phyloP scores from a whole-genome alignment of 106 monocot genomes.

The Hemerocallis citrina region DNA sequence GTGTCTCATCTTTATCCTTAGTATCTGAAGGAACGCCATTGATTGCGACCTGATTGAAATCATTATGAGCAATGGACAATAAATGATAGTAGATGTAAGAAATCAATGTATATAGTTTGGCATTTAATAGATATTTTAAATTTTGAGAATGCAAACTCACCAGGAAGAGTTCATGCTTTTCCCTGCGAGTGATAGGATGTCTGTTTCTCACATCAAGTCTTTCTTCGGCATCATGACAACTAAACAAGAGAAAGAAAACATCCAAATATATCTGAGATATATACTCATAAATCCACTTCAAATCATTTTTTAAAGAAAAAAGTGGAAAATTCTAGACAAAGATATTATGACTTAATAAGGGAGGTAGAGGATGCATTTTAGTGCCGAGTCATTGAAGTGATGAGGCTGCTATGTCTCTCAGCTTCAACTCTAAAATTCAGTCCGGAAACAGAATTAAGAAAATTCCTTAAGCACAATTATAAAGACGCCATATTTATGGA shows the following conservation, averaged over 20 bases:
- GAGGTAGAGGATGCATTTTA: too few species aligned
- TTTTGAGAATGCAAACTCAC: slow-evolving; percentile 29
- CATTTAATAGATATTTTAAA: neutral
- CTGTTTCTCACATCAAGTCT: slow-evolving; percentile 74
- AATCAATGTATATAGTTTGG: neutral
- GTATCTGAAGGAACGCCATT: slow-evolving; percentile 59
- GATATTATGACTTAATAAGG: too few species aligned
- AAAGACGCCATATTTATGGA: too few species aligned
- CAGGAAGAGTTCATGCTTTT: slow-evolving; percentile 57
- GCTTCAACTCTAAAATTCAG: too few species aligned
- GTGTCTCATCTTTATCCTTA: slow-evolving; percentile 89
- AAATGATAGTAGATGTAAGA: neutral
- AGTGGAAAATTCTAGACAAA: too few species aligned
- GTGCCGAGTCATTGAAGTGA: too few species aligned
- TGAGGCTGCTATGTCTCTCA: too few species aligned
- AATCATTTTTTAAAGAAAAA: too few species aligned
- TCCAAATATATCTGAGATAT: neutral
- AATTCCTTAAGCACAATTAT: too few species aligned
- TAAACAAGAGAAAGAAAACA: slow-evolving; percentile 7
- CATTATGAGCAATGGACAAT: neutral
- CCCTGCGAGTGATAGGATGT: slow-evolving; percentile 65
- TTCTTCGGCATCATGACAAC: slow-evolving; percentile 75
- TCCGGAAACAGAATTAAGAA: too few species aligned
- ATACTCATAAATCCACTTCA: neutral
- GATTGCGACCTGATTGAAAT: slow-evolving; percentile 62